Conservation (phyloP, 805 yeast species). For the Alloascoidea hylecoeti region DNA sequence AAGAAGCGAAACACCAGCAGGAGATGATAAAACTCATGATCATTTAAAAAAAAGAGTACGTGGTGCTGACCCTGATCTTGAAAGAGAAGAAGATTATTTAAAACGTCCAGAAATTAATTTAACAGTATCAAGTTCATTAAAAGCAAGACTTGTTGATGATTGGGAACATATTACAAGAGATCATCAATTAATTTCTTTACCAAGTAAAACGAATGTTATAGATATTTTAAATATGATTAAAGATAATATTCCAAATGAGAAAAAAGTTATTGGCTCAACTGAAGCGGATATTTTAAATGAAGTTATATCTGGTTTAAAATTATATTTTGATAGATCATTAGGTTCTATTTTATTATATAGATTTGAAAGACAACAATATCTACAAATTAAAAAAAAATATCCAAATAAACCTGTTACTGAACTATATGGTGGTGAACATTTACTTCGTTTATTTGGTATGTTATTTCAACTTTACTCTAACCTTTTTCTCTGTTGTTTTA, state of each 20-base stretch:
- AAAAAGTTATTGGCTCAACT: slow-evolving; percentile 16
- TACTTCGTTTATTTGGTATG: slow-evolving; percentile 45
- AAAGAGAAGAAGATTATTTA: slow-evolving; percentile 19
- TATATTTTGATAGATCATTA: slow-evolving; percentile 63
- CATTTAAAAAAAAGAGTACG: slow-evolving; percentile 9
- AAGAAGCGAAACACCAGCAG: slow-evolving; percentile 8
- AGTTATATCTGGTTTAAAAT: slow-evolving; percentile 50
- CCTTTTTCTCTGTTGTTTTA: neutral
- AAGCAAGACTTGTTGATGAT: slow-evolving; percentile 69
- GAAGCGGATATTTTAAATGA: slow-evolving; percentile 45
- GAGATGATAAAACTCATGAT: slow-evolving; percentile 13
- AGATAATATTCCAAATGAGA: slow-evolving; percentile 10
- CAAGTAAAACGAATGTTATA: slow-evolving; percentile 38
- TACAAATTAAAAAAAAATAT: slow-evolving; percentile 27
- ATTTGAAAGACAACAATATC: slow-evolving; percentile 64
- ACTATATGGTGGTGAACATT: slow-evolving; percentile 71
- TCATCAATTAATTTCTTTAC: slow-evolving; percentile 44
- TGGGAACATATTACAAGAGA: slow-evolving; percentile 88
- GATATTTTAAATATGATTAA: slow-evolving; percentile 41
- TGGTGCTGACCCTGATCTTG: slow-evolving; percentile 17
- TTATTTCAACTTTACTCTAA: neutral
- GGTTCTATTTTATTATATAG: slow-evolving; percentile 60
- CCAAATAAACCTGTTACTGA: slow-evolving; percentile 23
- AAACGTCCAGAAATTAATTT: slow-evolving; percentile 35
- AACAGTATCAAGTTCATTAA: slow-evolving; percentile 50